These are phyloP conservation scores for Neopestalotiopsis clavispora DNA, from an alignment of 2,329 filamentous ascomycete species.

Conservation along the genomic window DNA sequence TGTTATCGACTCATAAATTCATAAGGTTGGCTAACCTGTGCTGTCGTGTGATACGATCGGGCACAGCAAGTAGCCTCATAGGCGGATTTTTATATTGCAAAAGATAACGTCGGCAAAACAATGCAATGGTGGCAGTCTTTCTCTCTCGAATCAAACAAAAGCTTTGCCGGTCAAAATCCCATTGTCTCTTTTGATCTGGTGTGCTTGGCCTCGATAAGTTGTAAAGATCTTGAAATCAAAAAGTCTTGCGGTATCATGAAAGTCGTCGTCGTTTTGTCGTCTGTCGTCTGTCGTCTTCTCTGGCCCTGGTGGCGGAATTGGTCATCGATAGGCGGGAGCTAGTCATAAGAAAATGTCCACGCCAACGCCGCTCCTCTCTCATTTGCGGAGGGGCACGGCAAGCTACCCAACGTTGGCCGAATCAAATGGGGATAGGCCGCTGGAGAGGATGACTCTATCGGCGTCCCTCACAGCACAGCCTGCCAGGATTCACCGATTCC, in stretches of 20 bases:
- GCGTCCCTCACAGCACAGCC: neutral
- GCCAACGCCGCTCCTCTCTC: neutral
- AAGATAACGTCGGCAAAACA: neutral
- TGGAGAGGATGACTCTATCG: conserved; percentile 9
- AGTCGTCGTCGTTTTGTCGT: neutral
- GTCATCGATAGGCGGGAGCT: conserved; percentile 11
- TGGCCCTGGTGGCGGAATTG: conserved; percentile 10
- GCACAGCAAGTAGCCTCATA: neutral
- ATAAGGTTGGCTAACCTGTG: neutral
- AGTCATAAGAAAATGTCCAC: conserved; percentile 3
- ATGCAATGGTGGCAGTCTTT: neutral
- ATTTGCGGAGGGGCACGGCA: conserved; percentile 5
- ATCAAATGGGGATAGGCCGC: neutral
- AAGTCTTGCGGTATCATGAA: neutral
- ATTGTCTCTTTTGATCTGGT: neutral
- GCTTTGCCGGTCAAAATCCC: neutral
- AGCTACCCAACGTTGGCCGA: neutral
- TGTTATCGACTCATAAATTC: conserved; percentile 27
- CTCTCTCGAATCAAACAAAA: neutral
- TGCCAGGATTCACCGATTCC: neutral
- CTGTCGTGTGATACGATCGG: neutral
- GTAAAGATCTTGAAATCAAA: neutral
- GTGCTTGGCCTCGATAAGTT: neutral
- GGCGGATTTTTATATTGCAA: neutral
- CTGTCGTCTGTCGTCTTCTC: neutral